These are phyloP conservation scores for Rutstroemia sp. DNA, from an alignment of 2,329 filamentous ascomycete species.

Conservation along the genomic window DNA sequence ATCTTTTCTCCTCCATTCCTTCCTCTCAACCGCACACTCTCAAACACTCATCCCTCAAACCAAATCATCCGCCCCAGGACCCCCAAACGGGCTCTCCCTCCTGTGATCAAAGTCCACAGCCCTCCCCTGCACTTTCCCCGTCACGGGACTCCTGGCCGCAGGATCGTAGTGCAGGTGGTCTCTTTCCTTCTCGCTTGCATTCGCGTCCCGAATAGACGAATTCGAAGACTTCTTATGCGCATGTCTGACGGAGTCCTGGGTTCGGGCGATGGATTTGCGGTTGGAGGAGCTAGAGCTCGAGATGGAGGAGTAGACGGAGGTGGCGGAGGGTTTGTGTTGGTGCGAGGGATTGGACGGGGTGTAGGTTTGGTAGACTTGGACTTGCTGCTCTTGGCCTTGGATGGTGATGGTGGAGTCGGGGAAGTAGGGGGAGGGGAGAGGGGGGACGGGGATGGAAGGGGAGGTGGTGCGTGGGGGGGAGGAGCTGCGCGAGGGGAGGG, in stretches of 20 bases:
- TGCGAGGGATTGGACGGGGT: background rate
- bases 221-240: background rate
- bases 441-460: too few relatives aligned
- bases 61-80: background rate
- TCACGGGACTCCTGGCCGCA: background rate
- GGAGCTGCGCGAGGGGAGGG: background rate
- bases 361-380: background rate
- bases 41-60: background rate
- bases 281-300: background rate
- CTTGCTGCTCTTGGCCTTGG: background rate
- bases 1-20: background rate
- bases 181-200: background rate
- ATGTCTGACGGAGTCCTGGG: background rate
- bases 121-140: background rate
- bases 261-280: background rate
- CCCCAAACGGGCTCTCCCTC: slow-evolving; percentile 3
- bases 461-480: background rate
- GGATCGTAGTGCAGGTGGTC: slow-evolving; percentile 7
- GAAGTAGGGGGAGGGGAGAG: too few relatives aligned
- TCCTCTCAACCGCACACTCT: background rate
- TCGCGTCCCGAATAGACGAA: background rate
- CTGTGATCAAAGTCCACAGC: slow-evolving; percentile 1
- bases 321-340: background rate
- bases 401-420: background rate
- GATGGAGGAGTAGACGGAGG: background rate